Conservation (phyloP, 2,329 filamentous ascomycete genomes). For the Hawksworthiomyces lignivorus region DNA sequence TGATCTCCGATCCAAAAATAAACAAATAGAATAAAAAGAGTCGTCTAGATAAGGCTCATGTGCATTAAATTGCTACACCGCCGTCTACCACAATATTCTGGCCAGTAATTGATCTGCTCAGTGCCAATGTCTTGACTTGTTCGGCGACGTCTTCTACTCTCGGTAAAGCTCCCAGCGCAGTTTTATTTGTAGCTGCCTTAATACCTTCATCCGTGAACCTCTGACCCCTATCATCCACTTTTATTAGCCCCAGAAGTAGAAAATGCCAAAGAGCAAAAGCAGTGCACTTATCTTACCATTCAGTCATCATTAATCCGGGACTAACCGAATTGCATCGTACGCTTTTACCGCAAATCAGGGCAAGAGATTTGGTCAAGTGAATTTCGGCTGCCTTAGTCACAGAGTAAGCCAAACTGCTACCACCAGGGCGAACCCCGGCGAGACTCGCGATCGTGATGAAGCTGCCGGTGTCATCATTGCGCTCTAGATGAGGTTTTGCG, state of each 20-base stretch:
- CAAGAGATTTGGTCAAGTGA: slow-evolving; percentile 48
- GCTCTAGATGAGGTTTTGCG: slow-evolving; percentile 44
- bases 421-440: slow-evolving; percentile 55
- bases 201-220: not conserved
- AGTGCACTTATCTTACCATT: no score
- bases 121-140: slow-evolving; percentile 3
- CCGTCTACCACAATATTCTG: slow-evolving; percentile 5
- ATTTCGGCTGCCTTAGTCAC: slow-evolving; percentile 69
- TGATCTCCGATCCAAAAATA: no score
- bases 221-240: no score
- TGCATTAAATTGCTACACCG: slow-evolving; percentile 2
- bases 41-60: no score
- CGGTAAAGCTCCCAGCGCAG: not conserved
- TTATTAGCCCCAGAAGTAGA: no score
- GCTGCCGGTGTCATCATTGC: slow-evolving; percentile 38
- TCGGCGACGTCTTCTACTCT: not conserved
- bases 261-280: no score
- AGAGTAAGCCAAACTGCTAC: slow-evolving; percentile 59
- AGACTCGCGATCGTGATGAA: slow-evolving; percentile 59
- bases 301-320: slow-evolving; percentile 42
- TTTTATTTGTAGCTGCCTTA: not conserved
- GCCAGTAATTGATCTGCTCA: slow-evolving; percentile 3
- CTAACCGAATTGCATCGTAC: slow-evolving; percentile 52
- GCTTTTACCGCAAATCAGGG: slow-evolving; percentile 42
- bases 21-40: no score